Conservation (phyloP, 106 monocot species). For the Xerophyta viscosa region DNA sequence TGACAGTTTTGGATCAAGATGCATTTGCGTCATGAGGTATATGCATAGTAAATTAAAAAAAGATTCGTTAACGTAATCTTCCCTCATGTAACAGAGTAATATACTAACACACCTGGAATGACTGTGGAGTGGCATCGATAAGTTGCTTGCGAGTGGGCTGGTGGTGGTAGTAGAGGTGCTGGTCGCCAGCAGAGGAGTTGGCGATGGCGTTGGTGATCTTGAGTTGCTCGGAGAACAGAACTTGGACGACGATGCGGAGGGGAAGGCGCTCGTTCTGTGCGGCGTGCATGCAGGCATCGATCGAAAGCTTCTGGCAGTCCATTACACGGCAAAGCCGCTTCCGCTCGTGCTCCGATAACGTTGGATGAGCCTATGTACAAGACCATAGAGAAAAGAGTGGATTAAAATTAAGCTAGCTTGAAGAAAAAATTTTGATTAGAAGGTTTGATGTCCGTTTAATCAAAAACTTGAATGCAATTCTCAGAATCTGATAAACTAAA, state of each 20-base stretch:
- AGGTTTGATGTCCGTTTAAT: too few species aligned
- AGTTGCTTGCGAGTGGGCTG: constrained; percentile 46
- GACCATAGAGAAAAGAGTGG: too few species aligned
- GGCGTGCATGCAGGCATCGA: constrained; percentile 97
- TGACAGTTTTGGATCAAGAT: too few species aligned
- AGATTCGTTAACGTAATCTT: too few species aligned
- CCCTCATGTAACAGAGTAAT: too few species aligned
- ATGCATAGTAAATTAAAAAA: too few species aligned
- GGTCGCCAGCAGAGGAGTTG: constrained; percentile 25
- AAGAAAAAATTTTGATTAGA: not conserved
- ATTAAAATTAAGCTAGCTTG: not conserved
- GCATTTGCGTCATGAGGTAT: too few species aligned
- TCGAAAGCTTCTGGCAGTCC: constrained; percentile 98
- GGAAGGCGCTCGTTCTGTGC: constrained; percentile 97
- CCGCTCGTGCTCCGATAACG: constrained; percentile 80
- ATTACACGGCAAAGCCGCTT: constrained; percentile 93
- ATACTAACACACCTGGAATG: too few species aligned
- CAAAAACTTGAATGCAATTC: too few species aligned
- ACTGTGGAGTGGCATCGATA: constrained; percentile 81
- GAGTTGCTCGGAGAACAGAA: constrained; percentile 94
- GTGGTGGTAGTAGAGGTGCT: constrained; percentile 35
- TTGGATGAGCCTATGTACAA: constrained; percentile 60
- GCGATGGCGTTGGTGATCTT: constrained; percentile 92
- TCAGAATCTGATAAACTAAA: too few species aligned
- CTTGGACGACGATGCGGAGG: constrained; percentile 80